These are phyloP conservation scores for Eutrema salsugineum DNA, from an alignment of 441 rosid species.

Conservation along the genomic window DNA sequence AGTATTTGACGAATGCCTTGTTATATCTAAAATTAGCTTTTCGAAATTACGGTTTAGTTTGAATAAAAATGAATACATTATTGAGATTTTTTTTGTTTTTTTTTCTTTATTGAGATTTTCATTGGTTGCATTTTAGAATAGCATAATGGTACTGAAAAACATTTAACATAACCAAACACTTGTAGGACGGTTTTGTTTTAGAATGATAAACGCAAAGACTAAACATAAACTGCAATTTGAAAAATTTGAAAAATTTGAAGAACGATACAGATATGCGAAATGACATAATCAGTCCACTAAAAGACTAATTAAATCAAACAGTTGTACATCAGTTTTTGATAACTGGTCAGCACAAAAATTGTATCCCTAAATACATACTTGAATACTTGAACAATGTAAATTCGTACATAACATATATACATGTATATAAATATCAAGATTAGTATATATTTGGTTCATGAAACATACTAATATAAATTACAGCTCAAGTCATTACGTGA, in stretches of 20 bases:
- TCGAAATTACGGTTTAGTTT: too few species aligned
- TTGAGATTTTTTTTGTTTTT: too few species aligned
- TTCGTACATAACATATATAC: neutral
- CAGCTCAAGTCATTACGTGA: neutral
- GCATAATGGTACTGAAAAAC: neutral
- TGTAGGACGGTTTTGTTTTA: too few species aligned
- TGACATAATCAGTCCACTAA: neutral
- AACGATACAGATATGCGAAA: neutral
- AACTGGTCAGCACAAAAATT: neutral
- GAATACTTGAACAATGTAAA: neutral
- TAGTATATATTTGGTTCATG: neutral
- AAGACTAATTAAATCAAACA: neutral
- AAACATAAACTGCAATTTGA: too few species aligned
- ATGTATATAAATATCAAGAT: neutral
- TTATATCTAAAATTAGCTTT: too few species aligned
- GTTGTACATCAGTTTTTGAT: neutral
- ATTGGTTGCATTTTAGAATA: neutral
- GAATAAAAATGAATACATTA: too few species aligned
- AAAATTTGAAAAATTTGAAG: neutral
- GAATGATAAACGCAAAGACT: too few species aligned
- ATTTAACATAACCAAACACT: too few species aligned
- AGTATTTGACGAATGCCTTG: too few species aligned
- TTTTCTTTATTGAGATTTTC: too few species aligned
- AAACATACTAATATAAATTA: neutral
- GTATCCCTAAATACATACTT: neutral